Evolutionary conservation across 2,329 filamentous ascomycete genomes (phyloP).

Genomic region (Bipolaris zeicola): DNA sequence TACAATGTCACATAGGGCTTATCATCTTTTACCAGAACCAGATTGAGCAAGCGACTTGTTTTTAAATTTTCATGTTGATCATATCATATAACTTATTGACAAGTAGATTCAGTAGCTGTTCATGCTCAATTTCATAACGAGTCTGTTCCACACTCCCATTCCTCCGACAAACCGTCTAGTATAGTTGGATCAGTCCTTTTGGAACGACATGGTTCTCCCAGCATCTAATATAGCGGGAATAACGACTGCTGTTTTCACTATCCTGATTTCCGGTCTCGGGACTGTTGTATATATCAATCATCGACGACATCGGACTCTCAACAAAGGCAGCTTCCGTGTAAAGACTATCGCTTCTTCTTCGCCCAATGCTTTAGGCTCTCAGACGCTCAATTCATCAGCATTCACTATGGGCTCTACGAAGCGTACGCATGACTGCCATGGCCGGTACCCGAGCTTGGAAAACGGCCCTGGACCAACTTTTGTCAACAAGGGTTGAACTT

Average conservation of each 20-base stretch:
- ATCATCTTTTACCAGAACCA: not conserved
- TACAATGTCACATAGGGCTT: not conserved
- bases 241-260: not conserved
- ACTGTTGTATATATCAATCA: not conserved
- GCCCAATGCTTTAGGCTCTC: not conserved
- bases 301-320: not conserved
- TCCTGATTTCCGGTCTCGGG: not conserved
- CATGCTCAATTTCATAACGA: not conserved
- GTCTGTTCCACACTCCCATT: not conserved
- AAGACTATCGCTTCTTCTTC: not conserved
- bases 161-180: too few species aligned
- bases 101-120: not conserved
- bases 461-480: constrained; percentile 6
- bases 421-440: not conserved
- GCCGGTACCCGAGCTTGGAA: constrained; percentile 1
- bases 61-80: not conserved
- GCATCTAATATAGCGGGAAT: not conserved
- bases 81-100: not conserved
- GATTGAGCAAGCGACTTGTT: not conserved
- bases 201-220: not conserved
- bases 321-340: not conserved
- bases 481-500: not conserved
- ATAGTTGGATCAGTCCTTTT: not conserved
- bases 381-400: not conserved
- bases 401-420: not conserved